These are phyloP conservation scores for Melastoma candidum DNA, from an alignment of 441 rosid species.

Conservation along the genomic window DNA sequence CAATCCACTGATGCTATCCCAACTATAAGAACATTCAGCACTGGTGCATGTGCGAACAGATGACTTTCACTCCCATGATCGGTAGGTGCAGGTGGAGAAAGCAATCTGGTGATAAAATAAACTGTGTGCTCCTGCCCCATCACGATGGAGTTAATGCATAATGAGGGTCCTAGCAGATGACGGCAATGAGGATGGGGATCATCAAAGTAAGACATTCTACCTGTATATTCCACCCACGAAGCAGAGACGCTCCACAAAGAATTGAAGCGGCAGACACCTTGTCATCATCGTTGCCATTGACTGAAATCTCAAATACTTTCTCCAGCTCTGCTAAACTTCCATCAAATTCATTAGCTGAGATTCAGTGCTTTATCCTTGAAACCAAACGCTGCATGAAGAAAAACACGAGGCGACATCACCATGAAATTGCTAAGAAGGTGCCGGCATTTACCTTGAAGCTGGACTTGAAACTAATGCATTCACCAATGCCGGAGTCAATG, in stretches of 20 bases:
- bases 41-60: constrained; percentile 53
- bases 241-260: constrained; percentile 67
- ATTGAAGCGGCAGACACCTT: constrained; percentile 64
- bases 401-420: constrained; percentile 35
- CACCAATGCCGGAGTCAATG: constrained; percentile 38
- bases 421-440: constrained; percentile 6
- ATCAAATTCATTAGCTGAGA: constrained; percentile 67
- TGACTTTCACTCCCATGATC: constrained; percentile 38
- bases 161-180: neutral
- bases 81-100: constrained; percentile 54
- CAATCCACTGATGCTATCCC: constrained; percentile 67
- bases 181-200: neutral
- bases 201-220: constrained; percentile 16
- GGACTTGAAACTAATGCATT: constrained; percentile 60
- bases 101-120: constrained; percentile 53
- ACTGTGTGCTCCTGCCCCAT: constrained; percentile 50
- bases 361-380: constrained; percentile 63
- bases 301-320: constrained; percentile 60
- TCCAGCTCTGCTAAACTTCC: constrained; percentile 83
- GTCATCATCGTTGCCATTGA: constrained; percentile 62
- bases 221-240: constrained; percentile 79
- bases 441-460: constrained; percentile 48
- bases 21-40: constrained; percentile 58
- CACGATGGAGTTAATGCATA: neutral
- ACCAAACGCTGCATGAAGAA: constrained; percentile 42